Evolutionary conservation across 768 basidiomycete genomes (phyloP), one percentile per base, ranked within the genome.

Genomic region (Chlorophyllum brunneum): DNA sequence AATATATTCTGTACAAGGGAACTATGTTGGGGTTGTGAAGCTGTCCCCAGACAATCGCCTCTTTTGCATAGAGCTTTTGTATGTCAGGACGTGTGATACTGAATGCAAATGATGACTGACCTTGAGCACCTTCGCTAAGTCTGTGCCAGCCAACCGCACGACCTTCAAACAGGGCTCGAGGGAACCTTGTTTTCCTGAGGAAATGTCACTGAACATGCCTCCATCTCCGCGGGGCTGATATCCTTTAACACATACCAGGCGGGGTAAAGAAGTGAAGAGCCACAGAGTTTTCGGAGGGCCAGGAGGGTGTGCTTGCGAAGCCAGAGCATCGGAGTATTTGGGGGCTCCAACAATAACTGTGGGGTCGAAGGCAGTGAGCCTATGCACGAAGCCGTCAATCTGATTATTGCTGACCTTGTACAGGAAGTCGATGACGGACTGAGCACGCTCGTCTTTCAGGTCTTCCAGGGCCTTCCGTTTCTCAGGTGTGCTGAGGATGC

Each of bases 181-280:
- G 10, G 56, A 58, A 1, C 55, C 47, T 34, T 59, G 56, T 10
- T 36, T 3, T 1, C 63, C 64, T 47, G 46, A 62, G 55, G 61
- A 65, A 11, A 67, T 61, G 13, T 69, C 67, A 8, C 64, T 58
- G 50, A 65, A 67, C 18, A 57, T 47, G 2, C 67, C 67, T 20
- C 55, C 51, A 0, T 61, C 49, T 2, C 56, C 48, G 1, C 59
- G 53, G 7, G 42, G 10, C 54, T 13, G 10, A 62, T 47, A 7
- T 48, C 61, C 20, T 46, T 44, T 8, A 64, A 54, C 1, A 56
- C 38, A 24, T 67, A 60, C 31, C 62, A 63, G 5, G 59, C 51
- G 7, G 69, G 69, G 38, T 65, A 62, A 1, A 64, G 57, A 3
- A 59, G 57, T 7, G 67, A 63, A 48, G 54, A 55, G 23, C 56